Percentiles rank a stretch among this genome's conserved stretches.
phyloP scores from a whole-genome alignment of 495 filamentous ascomycete species.

The Aspergillus avenaceus region DNA sequence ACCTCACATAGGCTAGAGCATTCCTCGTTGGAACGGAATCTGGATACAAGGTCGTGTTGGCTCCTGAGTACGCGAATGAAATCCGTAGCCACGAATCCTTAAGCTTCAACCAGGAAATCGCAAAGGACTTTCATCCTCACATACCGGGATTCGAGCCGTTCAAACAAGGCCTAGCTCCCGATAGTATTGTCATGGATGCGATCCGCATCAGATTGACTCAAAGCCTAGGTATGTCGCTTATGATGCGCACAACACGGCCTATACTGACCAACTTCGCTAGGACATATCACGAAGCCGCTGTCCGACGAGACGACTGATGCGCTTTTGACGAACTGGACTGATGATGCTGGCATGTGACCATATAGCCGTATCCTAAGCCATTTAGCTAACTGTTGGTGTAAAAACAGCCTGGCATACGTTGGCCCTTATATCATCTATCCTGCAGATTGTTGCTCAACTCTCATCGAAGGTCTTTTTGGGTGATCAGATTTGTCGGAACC shows the following conservation, averaged over 20 bases:
- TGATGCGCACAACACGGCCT: not conserved
- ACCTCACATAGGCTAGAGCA: not conserved
- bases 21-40: slow-evolving; percentile 14
- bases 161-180: not conserved
- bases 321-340: slow-evolving; percentile 9
- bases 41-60: slow-evolving; percentile 13
- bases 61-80: slow-evolving; percentile 15
- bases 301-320: slow-evolving; percentile 11
- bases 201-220: slow-evolving; percentile 17
- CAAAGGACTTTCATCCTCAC: slow-evolving; percentile 7
- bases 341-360: slow-evolving; percentile 6
- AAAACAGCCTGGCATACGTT: slow-evolving; percentile 30
- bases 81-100: slow-evolving; percentile 14
- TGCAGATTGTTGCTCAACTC: slow-evolving; percentile 41
- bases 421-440: slow-evolving; percentile 10
- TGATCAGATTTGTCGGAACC: slow-evolving; percentile 40
- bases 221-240: slow-evolving; percentile 6
- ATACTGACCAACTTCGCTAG: not conserved
- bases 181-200: slow-evolving; percentile 12
- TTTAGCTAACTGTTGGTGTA: no score
- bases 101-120: slow-evolving; percentile 4
- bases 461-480: slow-evolving; percentile 53
- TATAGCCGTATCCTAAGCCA: not conserved
- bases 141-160: slow-evolving; percentile 41
- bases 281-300: slow-evolving; percentile 9